These are phyloP conservation scores for Saprolegnia diclina DNA, from an alignment of 352 stramenopile genomes.

Conservation along the genomic window DNA sequence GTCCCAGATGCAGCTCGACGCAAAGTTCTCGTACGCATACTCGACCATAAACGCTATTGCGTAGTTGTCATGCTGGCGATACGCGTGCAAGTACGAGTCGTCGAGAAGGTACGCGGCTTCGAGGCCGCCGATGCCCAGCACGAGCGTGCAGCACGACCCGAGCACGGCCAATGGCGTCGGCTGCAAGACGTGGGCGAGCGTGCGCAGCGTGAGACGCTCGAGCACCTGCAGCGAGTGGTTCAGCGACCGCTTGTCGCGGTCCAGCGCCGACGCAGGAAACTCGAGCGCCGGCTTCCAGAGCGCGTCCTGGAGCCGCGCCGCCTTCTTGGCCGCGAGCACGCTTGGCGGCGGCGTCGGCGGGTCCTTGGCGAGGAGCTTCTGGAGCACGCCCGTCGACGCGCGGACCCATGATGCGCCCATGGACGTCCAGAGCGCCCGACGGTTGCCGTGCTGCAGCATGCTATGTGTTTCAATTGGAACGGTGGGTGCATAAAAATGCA, in stretches of 20 bases:
- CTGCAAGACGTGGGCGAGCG: neutral
- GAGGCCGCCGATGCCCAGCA: neutral
- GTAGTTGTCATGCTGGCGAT: conserved; percentile 21
- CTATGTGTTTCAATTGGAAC: too few relatives aligned
- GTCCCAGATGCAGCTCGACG: conserved; percentile 62
- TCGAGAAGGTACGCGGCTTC: conserved; percentile 1
- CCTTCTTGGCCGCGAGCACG: neutral
- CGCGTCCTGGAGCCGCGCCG: neutral
- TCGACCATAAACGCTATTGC: conserved; percentile 45
- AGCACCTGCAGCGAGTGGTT: conserved; percentile 2
- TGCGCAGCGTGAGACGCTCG: neutral
- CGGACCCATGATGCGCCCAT: too few relatives aligned
- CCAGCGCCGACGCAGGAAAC: conserved; percentile 1
- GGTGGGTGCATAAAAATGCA: too few relatives aligned
- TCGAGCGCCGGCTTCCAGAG: conserved; percentile 5
- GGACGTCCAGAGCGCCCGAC: too few relatives aligned
- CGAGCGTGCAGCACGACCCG: conserved; percentile 6
- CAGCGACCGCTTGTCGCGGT: conserved; percentile 10
- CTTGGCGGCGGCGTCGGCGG: too few relatives aligned
- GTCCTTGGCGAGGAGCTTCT: too few relatives aligned
- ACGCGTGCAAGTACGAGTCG: neutral
- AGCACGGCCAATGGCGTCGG: neutral
- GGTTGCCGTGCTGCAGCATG: too few relatives aligned
- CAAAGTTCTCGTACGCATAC: conserved; percentile 55
- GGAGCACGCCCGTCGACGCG: too few relatives aligned